phyloP scores from a whole-genome alignment of 495 filamentous ascomycete species.

The Penicillium salamii region DNA sequence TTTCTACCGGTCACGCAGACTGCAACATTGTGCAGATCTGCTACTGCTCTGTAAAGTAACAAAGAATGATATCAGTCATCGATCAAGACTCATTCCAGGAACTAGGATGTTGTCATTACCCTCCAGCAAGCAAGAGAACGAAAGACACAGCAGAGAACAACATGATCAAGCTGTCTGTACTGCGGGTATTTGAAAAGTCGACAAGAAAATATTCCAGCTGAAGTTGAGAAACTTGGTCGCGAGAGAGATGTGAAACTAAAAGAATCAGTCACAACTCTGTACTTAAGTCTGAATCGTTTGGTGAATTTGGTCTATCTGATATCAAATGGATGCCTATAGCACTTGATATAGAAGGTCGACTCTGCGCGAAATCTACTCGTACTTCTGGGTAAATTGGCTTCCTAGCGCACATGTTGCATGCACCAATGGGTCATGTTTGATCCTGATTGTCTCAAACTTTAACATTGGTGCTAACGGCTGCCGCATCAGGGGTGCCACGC shows the following conservation, averaged over 20 bases:
- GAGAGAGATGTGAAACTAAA: no score
- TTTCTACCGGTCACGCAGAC: slow-evolving; percentile 4
- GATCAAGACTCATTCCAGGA: not conserved
- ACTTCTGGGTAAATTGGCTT: no score
- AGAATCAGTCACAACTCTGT: no score
- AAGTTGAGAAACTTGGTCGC: no score
- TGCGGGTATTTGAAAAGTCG: no score
- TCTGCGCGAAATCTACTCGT: no score
- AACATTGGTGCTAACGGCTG: not conserved
- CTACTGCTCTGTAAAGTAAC: not conserved
- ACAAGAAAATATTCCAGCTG: no score
- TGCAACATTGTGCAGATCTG: slow-evolving; percentile 5
- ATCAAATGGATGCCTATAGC: no score
- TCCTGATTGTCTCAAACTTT: not conserved
- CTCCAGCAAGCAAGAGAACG: not conserved
- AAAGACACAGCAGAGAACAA: not conserved
- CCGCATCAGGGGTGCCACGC: not conserved
- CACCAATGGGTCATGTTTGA: not conserved
- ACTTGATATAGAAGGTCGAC: no score
- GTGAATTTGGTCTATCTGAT: no score
- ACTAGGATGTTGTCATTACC: not conserved
- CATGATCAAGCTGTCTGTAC: not conserved
- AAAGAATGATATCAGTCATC: not conserved
- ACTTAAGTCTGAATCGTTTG: no score
- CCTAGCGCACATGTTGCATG: not conserved